Evolutionary conservation across 768 basidiomycete species (phyloP).

Genomic region (Porphyrellus cyaneotinctus): DNA sequence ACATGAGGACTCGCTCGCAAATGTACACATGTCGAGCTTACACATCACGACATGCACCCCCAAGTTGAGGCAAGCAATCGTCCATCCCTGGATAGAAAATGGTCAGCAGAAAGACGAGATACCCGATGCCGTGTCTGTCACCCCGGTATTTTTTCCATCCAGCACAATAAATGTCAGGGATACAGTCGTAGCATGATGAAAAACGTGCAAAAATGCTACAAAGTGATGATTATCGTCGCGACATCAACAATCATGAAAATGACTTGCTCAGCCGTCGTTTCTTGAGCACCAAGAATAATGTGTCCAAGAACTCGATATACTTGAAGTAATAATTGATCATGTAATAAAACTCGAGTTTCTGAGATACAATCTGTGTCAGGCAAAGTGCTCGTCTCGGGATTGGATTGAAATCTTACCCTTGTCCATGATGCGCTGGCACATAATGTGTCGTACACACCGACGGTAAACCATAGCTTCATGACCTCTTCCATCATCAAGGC

Average conservation of each 20-base stretch:
- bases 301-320: slow-evolving; percentile 92
- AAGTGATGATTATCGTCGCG: not conserved
- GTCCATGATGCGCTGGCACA: slow-evolving; percentile 80
- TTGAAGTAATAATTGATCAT: slow-evolving; percentile 98
- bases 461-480: slow-evolving; percentile 62
- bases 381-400: not conserved
- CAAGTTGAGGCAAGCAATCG: slow-evolving; percentile 82
- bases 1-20: not conserved
- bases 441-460: slow-evolving; percentile 70
- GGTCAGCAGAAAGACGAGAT: not conserved
- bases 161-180: slow-evolving; percentile 89
- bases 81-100: slow-evolving; percentile 66
- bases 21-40: slow-evolving; percentile 37
- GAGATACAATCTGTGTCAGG: slow-evolving; percentile 5
- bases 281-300: slow-evolving; percentile 92
- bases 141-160: slow-evolving; percentile 83
- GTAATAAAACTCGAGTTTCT: slow-evolving; percentile 92
- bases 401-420: slow-evolving; percentile 21
- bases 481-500: slow-evolving; percentile 84
- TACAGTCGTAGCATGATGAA: slow-evolving; percentile 95
- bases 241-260: not conserved
- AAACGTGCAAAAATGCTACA: slow-evolving; percentile 92
- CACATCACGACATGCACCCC: slow-evolving; percentile 95
- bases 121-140: slow-evolving; percentile 26
- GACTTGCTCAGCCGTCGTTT: slow-evolving; percentile 89